Evolutionary conservation across 495 filamentous ascomycete species (phyloP).

Genomic region (Penicillium coffeae): DNA sequence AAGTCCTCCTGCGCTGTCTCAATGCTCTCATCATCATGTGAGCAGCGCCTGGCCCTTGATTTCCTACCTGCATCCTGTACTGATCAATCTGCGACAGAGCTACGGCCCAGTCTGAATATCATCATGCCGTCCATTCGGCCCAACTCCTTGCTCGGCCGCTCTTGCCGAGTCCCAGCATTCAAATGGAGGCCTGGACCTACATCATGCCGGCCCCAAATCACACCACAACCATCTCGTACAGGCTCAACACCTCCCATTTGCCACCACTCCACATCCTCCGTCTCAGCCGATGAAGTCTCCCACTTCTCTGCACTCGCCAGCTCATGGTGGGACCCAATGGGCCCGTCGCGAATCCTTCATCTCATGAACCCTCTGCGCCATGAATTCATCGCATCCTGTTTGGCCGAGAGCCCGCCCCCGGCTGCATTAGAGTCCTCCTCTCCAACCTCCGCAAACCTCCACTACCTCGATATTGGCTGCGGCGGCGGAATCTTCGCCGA

Average conservation of each 20-base stretch:
- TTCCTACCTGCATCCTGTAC: no score
- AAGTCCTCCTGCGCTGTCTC: conserved; percentile 3
- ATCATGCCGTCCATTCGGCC: conserved; percentile 16
- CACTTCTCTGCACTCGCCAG: conserved; percentile 93
- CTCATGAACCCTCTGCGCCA: conserved; percentile 97
- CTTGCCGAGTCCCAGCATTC: conserved; percentile 9
- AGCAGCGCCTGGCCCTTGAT: no score
- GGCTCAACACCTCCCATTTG: conserved; percentile 3
- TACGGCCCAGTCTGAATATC: not conserved
- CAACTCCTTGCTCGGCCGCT: conserved; percentile 5
- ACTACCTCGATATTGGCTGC: conserved; percentile 91
- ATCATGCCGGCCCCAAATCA: conserved; percentile 4
- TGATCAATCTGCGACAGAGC: no score
- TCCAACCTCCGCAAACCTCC: conserved; percentile 35
- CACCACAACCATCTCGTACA: not conserved
- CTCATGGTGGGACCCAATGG: conserved; percentile 96
- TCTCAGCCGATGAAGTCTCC: conserved; percentile 81
- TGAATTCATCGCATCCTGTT: conserved; percentile 78
- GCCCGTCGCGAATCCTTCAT: conserved; percentile 86
- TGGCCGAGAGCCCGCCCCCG: conserved; percentile 36
- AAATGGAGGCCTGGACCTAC: conserved; percentile 7
- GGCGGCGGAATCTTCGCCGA: conserved; percentile 97
- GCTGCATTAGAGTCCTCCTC: conserved; percentile 3
- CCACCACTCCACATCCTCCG: conserved; percentile 57
- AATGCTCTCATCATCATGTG: not conserved